Evolutionary conservation across 2,329 filamentous ascomycete species (phyloP), one percentile per base, ranked within the genome.

Genomic region (Cladosporium oxysporum): DNA sequence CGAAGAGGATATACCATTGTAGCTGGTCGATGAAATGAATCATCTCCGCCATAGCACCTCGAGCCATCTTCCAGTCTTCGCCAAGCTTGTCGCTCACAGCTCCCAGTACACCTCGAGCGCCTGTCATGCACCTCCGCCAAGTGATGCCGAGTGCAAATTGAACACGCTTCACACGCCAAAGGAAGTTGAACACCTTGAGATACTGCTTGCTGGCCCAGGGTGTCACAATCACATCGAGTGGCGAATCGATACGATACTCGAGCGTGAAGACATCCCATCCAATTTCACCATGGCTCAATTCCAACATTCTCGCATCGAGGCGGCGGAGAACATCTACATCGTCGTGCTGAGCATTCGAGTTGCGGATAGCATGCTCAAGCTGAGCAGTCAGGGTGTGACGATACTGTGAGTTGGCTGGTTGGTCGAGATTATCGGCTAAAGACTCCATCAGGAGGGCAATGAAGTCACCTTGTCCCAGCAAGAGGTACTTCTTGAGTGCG

Each of bases 231-330:
- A 99, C 95, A 76, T 99, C 95, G 28, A 97, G 91, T 0, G 95
- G 95, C 1, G 94, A 91, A 76, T 97, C 93, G 71, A 99, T 95
- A 77, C 98, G 97, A 81, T 99, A 99, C 77, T 99, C 96, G 10
- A 99, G 87, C 0, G 95, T 99, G 79, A 99, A 99, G 76, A 96
- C 97, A 76, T 99, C 95, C 95, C 95, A 99, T 59, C 95, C 95
- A 62, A 97, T 98, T 73, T 99, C 95, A 61, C 95, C 95, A 73
- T 97, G 93, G 10, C 91, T 96, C 6, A 98, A 85, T 79, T 98
- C 94, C 49, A 99, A 85, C 94, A 99, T 98, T 68, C 96, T 91
- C n/a, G 95, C 94, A 78, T 99, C 95, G 3, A 99, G 85, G 12
- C 95, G 88, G 5, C 92, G 88, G 31, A 99, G 86, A 5, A 99